Evolutionary conservation across 176 grass and related monocot genomes (phyloP), one percentile per base, ranked within the genome.

Genomic region (Miscanthus lutarioriparius): DNA sequence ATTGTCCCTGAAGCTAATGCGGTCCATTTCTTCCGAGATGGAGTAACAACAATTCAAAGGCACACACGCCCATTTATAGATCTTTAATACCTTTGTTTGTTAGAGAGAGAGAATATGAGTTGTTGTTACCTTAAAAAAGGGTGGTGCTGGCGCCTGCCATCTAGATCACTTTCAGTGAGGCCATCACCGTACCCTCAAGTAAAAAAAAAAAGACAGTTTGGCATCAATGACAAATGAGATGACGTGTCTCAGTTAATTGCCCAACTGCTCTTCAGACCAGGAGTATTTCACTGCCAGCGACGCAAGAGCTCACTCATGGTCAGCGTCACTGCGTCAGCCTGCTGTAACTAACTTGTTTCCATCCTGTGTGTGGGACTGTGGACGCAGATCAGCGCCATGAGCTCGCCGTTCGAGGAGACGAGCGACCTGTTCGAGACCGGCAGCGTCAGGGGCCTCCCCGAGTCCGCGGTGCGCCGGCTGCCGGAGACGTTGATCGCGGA

Each of bases 331-430:
- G 54, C 54, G 54, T 62, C 58, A 62, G 53, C n/a, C 20, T 43
- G 7, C 7, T 59, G 61, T 35, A 43, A 58, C 53, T 54, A 22
- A 62, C 25, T 16, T 5, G 22, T 36, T n/a, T 15, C 7, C 10
- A 16, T 26, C 64, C 63, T 47, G 1, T 33, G 16, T 22, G 22
- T 33, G 2, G 56, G 56, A 22, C 54, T 9, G 44, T 51, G 67
- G 13, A n/a, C 38, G 47, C 88, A 97, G 95, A 95, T 93, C 83
- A 97, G 90, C 85, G 95, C 95, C 62, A 82, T 91, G 40, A 90
- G 82, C 79, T 91, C 91, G 77, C 90, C 95, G 37, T 91, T 81
- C 71, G 76, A 87, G 14, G 95, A 97, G 87, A 80, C 83, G 10
- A 75, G 81, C 61, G 95, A 97, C 88, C 90, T 97, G 79, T 97